These are phyloP conservation scores for Sedum album DNA, from an alignment of 164 flowering plant species.

Conservation along the genomic window DNA sequence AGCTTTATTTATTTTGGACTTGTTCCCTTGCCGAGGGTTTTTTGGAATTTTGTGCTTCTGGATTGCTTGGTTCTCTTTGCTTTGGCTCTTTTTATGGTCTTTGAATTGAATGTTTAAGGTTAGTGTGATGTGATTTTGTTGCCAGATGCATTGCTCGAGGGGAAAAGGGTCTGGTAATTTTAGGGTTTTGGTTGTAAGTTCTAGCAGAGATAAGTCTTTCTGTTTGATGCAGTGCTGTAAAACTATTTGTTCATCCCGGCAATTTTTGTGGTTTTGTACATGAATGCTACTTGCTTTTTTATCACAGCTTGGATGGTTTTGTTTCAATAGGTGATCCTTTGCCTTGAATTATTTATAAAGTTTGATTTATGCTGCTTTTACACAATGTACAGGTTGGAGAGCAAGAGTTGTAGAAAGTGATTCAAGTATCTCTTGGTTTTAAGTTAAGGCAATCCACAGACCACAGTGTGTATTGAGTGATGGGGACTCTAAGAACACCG, in stretches of 20 bases:
- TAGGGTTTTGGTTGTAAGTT: too few species aligned
- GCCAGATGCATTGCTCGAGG: too few species aligned
- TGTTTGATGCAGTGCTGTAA: not conserved
- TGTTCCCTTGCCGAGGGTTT: not conserved
- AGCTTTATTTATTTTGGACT: not conserved
- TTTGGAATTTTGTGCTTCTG: not conserved
- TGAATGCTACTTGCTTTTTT: not conserved
- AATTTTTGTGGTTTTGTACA: not conserved
- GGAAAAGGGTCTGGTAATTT: too few species aligned
- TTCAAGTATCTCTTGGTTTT: too few species aligned
- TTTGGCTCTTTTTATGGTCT: not conserved
- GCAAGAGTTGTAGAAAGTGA: not conserved
- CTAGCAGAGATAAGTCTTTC: not conserved
- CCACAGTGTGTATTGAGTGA: constrained; percentile 8
- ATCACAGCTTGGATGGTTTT: not conserved
- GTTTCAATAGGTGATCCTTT: not conserved
- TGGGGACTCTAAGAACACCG: constrained; percentile 40
- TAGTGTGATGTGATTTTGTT: not conserved
- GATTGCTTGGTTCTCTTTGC: not conserved
- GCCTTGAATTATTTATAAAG: not conserved
- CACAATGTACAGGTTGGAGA: not conserved
- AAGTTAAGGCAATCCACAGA: not conserved
- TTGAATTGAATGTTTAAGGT: not conserved
- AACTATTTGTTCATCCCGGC: not conserved
- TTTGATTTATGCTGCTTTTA: not conserved